Evolutionary conservation across 176 grass and related monocot species (phyloP).

Genomic region (Tillandsia fasciculata): DNA sequence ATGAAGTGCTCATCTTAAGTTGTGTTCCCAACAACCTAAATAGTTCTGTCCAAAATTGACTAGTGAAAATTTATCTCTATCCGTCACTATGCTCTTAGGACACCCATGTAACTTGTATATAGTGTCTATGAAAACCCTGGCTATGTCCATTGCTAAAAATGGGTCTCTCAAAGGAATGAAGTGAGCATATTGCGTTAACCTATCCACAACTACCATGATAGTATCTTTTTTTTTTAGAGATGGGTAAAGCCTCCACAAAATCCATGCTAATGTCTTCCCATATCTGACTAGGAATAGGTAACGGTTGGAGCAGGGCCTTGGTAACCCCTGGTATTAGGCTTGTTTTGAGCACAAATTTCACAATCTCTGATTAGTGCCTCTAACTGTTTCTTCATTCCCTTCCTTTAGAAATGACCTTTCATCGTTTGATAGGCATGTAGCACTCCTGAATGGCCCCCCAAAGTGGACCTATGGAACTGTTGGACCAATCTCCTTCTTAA

Average conservation of each 20-base stretch:
- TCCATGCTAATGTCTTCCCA: not conserved
- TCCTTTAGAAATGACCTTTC: not conserved
- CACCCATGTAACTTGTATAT: not conserved
- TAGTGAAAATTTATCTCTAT: no score
- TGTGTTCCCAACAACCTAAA: not conserved
- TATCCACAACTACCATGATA: conserved; percentile 4
- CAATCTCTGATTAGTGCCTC: no score
- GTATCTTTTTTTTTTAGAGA: not conserved
- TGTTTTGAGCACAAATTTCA: no score
- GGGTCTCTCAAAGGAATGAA: not conserved
- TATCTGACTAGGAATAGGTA: not conserved
- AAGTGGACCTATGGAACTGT: not conserved
- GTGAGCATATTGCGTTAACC: conserved; percentile 6
- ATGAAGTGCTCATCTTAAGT: not conserved
- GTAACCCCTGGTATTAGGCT: no score
- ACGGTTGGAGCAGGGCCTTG: no score
- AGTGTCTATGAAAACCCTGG: not conserved
- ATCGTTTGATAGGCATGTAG: not conserved
- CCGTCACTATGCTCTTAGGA: not conserved
- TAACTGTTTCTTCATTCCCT: not conserved
- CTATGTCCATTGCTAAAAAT: not conserved
- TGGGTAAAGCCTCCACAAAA: not conserved
- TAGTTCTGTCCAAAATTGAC: not conserved
- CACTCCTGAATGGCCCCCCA: not conserved
- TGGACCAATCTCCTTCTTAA: not conserved